phyloP scores from a whole-genome alignment of 225 moss, liverwort and hornwort species.

The Straminergon stramineum region DNA sequence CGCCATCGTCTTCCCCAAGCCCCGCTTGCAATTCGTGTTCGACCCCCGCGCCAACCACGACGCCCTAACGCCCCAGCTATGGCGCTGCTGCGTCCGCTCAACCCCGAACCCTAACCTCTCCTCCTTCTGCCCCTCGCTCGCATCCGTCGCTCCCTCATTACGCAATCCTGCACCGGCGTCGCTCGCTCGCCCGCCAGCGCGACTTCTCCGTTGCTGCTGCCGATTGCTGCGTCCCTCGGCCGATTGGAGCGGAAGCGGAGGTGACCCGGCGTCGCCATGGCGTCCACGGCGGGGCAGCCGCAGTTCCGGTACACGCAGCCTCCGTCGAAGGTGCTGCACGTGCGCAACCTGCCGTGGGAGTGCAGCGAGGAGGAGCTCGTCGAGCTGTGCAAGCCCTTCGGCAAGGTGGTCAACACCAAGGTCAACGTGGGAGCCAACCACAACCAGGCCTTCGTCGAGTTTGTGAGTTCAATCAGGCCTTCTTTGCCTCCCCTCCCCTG shows the following conservation, averaged over 20 bases:
- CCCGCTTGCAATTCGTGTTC: background rate
- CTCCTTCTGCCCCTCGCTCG: background rate
- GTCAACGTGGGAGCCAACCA: constrained; percentile 99
- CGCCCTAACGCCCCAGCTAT: background rate
- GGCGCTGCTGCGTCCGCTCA: background rate
- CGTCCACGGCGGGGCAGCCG: constrained; percentile 75
- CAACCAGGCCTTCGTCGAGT: constrained; percentile 98
- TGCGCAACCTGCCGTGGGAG: constrained; percentile 98
- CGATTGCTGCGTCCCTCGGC: background rate
- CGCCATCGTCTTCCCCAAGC: background rate
- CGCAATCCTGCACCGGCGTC: background rate
- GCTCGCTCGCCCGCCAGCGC: background rate
- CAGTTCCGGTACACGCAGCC: constrained; percentile 99
- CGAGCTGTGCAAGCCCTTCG: constrained; percentile 97
- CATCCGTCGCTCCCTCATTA: background rate
- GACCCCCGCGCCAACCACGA: background rate
- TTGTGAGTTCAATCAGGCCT: constrained; percentile 44
- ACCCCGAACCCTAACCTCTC: background rate
- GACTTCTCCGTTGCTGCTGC: background rate
- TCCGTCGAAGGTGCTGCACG: constrained; percentile 96
- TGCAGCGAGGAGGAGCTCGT: constrained; percentile 99
- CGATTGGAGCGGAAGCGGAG: background rate
- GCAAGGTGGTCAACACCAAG: constrained; percentile 99
- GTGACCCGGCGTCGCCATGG: constrained; percentile 16
- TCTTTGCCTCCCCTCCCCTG: no score